Evolutionary conservation across 139 green algal species (phyloP).

Genomic region (Medakamo hakoo): DNA sequence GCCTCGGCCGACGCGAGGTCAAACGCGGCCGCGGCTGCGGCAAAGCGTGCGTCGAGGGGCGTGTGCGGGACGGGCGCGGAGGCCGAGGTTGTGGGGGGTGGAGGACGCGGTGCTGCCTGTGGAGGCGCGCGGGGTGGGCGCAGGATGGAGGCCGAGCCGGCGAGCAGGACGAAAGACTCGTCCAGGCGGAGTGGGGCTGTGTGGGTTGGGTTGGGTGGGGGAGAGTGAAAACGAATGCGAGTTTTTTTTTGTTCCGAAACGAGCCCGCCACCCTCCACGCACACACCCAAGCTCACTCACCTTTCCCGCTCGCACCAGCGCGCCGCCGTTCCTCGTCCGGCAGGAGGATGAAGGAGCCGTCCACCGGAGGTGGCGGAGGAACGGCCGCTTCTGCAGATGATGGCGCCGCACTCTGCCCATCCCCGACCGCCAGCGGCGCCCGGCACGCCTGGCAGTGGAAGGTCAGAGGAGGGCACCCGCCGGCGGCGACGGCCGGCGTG

Average conservation of each 20-base stretch:
- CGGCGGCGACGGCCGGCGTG: too few species aligned
- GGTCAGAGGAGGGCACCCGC: too few species aligned
- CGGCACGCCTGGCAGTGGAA: not conserved
- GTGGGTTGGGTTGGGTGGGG: not conserved
- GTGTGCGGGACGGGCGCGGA: not conserved
- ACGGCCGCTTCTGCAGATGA: too few species aligned
- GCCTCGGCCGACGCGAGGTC: not conserved
- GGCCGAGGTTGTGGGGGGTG: too few species aligned
- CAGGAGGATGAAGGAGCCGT: too few species aligned
- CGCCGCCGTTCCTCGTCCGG: not conserved
- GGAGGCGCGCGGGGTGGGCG: too few species aligned
- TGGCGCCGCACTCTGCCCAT: too few species aligned
- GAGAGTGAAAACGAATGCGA: not conserved
- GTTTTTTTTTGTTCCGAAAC: constrained; percentile 5
- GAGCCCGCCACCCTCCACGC: constrained; percentile 6
- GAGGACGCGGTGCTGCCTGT: too few species aligned
- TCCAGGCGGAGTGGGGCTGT: not conserved
- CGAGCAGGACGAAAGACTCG: not conserved
- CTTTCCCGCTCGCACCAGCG: not conserved
- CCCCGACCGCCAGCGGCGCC: not conserved
- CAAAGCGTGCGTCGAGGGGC: not conserved
- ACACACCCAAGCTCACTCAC: not conserved
- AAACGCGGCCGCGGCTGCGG: not conserved
- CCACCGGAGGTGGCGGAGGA: too few species aligned
- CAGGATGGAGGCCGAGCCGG: not conserved